Conservation (phyloP, 176 grass and related monocot genomes). For the Cymbopogon citratus region DNA sequence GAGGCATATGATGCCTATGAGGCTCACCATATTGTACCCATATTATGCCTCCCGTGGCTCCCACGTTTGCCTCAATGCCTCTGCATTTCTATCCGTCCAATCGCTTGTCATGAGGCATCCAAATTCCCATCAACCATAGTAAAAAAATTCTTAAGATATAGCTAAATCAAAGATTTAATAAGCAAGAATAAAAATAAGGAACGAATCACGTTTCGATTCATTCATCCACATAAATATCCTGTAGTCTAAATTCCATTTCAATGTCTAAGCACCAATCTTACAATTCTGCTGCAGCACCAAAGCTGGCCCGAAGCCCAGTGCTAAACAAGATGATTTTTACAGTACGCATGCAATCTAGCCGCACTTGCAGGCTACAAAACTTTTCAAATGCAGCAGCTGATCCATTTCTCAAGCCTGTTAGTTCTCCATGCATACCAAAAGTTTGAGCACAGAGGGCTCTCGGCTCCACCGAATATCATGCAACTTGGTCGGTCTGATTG, state of each 20-base stretch:
- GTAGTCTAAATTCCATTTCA: background rate
- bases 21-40: too few species aligned
- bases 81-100: too few species aligned
- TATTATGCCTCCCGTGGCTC: too few species aligned
- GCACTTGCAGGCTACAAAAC: conserved; percentile 7
- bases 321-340: conserved; percentile 18
- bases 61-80: too few species aligned
- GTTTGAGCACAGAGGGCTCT: background rate
- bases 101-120: too few species aligned
- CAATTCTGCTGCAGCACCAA: background rate
- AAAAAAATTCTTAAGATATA: too few species aligned
- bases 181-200: background rate
- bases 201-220: background rate
- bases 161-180: background rate
- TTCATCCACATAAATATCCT: background rate
- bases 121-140: too few species aligned
- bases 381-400: conserved; percentile 11
- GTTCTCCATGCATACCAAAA: conserved; percentile 23
- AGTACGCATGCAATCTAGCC: conserved; percentile 7
- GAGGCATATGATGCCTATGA: too few species aligned
- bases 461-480: background rate
- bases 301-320: background rate
- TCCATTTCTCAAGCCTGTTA: background rate
- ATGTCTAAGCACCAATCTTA: conserved; percentile 2
- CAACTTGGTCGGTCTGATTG: background rate